These are phyloP conservation scores for Pichia sp. DNA, from an alignment of 1,139 yeast genomes.

Conservation along the genomic window DNA sequence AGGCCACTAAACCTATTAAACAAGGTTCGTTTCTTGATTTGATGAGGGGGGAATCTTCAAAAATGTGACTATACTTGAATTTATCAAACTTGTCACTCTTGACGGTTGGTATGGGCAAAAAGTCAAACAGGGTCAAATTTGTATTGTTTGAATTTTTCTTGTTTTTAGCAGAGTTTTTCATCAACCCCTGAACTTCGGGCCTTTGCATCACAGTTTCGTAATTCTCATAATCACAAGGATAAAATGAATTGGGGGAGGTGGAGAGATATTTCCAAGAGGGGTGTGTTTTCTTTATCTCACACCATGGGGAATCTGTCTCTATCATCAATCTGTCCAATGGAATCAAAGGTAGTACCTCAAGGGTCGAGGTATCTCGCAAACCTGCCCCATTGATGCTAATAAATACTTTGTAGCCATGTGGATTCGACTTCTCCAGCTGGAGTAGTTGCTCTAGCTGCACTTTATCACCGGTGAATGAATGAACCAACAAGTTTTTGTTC, in stretches of 20 bases:
- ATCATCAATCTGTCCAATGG: slow-evolving; percentile 70
- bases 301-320: slow-evolving; percentile 99
- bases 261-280: slow-evolving; percentile 60
- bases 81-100: slow-evolving; percentile 56
- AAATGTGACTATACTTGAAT: slow-evolving; percentile 22
- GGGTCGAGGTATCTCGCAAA: slow-evolving; percentile 68
- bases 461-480: slow-evolving; percentile 86
- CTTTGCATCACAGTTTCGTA: not conserved
- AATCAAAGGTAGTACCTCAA: slow-evolving; percentile 57
- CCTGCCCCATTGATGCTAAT: slow-evolving; percentile 94
- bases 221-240: slow-evolving; percentile 37
- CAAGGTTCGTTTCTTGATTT: slow-evolving; percentile 93
- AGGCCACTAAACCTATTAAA: slow-evolving; percentile 73
- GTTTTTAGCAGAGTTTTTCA: slow-evolving; percentile 9
- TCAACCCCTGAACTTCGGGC: slow-evolving; percentile 4
- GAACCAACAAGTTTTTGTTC: slow-evolving; percentile 66
- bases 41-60: slow-evolving; percentile 53
- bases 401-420: slow-evolving; percentile 44
- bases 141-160: slow-evolving; percentile 20
- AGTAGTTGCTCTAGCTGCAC: slow-evolving; percentile 54
- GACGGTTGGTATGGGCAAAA: slow-evolving; percentile 56
- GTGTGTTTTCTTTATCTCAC: slow-evolving; percentile 83
- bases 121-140: slow-evolving; percentile 39
- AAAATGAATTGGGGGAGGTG: slow-evolving; percentile 51
- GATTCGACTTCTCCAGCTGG: slow-evolving; percentile 20